Percentiles rank a stretch among this genome's conserved stretches.
Evolutionary conservation across 1,284 basidiomycete genomes (phyloP).

Genomic region (Cutaneotrichosporon arboriforme): DNA sequence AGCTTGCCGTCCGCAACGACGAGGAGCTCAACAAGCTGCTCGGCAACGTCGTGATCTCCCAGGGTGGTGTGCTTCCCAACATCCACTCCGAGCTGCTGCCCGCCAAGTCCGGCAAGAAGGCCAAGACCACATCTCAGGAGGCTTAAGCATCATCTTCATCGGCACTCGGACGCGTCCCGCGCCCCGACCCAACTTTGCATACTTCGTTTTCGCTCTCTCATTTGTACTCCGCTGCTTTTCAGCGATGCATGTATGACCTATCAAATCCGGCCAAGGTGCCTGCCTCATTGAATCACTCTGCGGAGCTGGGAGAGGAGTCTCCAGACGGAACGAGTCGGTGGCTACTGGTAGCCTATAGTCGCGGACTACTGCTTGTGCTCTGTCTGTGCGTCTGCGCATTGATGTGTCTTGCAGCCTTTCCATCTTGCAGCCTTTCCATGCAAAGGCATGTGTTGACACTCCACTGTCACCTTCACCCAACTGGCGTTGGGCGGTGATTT

Average conservation of each 20-base stretch:
- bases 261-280: too few species aligned
- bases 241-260: conserved; percentile 6
- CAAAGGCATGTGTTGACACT: too few species aligned
- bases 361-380: too few species aligned
- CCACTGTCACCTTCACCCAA: too few species aligned
- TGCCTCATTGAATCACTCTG: too few species aligned
- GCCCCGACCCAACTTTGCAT: neutral
- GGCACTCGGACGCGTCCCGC: neutral
- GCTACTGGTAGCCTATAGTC: too few species aligned
- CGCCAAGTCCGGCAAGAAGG: conserved; percentile 53
- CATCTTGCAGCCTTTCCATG: too few species aligned
- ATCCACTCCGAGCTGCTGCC: conserved; percentile 65
- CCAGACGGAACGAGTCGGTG: too few species aligned
- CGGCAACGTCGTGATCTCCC: conserved; percentile 78
- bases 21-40: conserved; percentile 59
- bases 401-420: too few species aligned
- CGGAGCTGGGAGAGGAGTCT: too few species aligned
- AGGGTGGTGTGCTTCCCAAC: conserved; percentile 80
- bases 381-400: too few species aligned
- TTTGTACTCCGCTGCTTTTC: conserved; percentile 4
- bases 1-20: conserved; percentile 83
- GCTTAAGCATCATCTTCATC: conserved; percentile 12
- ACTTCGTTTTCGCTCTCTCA: conserved; percentile 12
- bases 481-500: too few species aligned
- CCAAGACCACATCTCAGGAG: conserved; percentile 24